Conservation (phyloP, 768 basidiomycete species). For the Trametes cingulata region DNA sequence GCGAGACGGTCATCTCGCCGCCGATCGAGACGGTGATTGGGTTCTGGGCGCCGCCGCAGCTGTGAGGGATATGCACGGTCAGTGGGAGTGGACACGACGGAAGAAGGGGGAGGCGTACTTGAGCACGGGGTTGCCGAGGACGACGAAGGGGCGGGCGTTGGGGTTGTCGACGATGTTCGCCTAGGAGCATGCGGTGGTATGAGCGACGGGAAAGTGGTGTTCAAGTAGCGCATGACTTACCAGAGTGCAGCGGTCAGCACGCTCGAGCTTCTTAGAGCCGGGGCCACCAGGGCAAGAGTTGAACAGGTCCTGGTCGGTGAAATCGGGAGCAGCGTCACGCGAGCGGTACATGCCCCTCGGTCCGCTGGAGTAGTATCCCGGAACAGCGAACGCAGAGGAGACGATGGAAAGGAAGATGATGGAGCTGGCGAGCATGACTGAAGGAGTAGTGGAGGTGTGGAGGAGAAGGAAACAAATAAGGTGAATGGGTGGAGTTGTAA, state of each 20-base stretch:
- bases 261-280: constrained; percentile 6
- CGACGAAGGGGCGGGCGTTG: constrained; percentile 2
- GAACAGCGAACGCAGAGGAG: not conserved
- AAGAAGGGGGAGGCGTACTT: not conserved
- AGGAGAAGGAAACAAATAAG: not conserved
- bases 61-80: not conserved
- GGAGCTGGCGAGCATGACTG: not conserved
- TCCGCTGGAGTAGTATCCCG: not conserved
- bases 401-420: not conserved
- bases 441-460: not conserved
- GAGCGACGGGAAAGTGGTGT: not conserved
- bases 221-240: not conserved
- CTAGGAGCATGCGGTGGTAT: not conserved
- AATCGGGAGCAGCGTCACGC: not conserved
- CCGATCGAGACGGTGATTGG: constrained; percentile 8
- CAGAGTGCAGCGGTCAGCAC: constrained; percentile 15
- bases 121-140: constrained; percentile 18
- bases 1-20: constrained; percentile 4
- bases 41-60: constrained; percentile 9
- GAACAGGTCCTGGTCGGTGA: constrained; percentile 9
- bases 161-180: constrained; percentile 15
- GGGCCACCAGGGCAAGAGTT: constrained; percentile 19
- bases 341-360: not conserved
- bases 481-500: no score
- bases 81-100: not conserved